Conservation (phyloP, 2,329 filamentous ascomycete genomes). For the Aureobasidium sp. region DNA sequence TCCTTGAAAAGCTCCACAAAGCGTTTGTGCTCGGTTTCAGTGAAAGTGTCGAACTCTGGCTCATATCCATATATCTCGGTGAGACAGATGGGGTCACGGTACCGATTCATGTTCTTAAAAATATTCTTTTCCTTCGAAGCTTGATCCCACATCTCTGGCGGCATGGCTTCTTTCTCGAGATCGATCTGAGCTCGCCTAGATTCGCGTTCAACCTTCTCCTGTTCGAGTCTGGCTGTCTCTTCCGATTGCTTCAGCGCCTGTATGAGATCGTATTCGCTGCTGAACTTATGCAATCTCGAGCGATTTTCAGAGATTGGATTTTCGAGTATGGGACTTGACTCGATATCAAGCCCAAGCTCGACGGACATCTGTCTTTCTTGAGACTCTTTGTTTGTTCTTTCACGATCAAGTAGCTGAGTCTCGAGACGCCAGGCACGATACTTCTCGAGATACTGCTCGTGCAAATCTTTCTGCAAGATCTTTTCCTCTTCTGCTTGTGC, state of each 20-base stretch:
- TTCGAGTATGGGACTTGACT: slow-evolving; percentile 25
- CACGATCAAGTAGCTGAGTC: slow-evolving; percentile 32
- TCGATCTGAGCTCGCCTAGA: slow-evolving; percentile 62
- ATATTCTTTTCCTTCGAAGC: slow-evolving; percentile 50
- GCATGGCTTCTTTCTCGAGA: slow-evolving; percentile 65
- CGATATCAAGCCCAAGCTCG: slow-evolving; percentile 35
- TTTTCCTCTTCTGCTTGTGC: slow-evolving; percentile 17
- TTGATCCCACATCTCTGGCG: slow-evolving; percentile 59
- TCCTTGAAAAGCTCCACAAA: slow-evolving; percentile 71
- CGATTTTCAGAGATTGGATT: slow-evolving; percentile 45
- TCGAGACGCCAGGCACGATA: slow-evolving; percentile 35
- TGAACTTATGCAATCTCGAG: slow-evolving; percentile 47
- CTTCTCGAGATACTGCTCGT: slow-evolving; percentile 26
- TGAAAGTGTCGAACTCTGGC: slow-evolving; percentile 67
- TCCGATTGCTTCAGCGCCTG: slow-evolving; percentile 63
- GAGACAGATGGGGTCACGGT: slow-evolving; percentile 55
- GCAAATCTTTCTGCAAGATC: slow-evolving; percentile 13
- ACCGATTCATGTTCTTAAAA: slow-evolving; percentile 59
- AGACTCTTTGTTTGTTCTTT: slow-evolving; percentile 30
- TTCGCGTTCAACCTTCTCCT: slow-evolving; percentile 43
- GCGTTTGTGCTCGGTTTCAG: slow-evolving; percentile 55
- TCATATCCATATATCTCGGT: slow-evolving; percentile 64
- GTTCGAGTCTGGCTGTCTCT: slow-evolving; percentile 61
- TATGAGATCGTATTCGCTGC: slow-evolving; percentile 65
- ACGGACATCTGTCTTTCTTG: slow-evolving; percentile 26